These are phyloP conservation scores for Massariosphaeria phaeospora DNA, from an alignment of 495 filamentous ascomycete genomes.

Conservation along the genomic window DNA sequence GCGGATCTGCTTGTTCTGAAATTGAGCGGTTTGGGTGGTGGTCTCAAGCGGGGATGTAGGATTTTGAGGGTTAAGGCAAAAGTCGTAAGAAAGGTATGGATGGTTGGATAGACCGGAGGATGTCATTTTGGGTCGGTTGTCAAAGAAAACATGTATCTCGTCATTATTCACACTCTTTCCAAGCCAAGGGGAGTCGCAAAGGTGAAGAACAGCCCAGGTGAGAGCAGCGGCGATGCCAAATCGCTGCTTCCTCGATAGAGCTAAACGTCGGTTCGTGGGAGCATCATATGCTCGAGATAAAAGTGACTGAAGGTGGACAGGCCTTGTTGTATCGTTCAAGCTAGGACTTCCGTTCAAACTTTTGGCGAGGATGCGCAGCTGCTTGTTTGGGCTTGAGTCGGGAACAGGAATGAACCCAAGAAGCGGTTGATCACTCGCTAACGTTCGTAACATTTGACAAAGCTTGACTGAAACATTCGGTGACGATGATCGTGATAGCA, in stretches of 20 bases:
- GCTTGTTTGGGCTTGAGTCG: background rate
- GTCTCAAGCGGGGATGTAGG: background rate
- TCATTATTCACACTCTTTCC: background rate
- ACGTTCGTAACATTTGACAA: background rate
- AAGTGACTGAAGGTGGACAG: background rate
- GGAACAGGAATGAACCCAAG: background rate
- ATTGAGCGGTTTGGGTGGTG: background rate
- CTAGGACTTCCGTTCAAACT: background rate
- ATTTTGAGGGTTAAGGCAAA: background rate
- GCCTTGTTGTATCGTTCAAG: background rate
- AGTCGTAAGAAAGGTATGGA: slow-evolving; percentile 10
- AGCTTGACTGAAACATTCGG: background rate
- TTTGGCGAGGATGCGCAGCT: background rate
- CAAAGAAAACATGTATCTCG: slow-evolving; percentile 8
- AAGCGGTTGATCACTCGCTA: background rate
- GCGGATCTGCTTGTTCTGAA: slow-evolving; percentile 13
- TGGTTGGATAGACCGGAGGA: background rate
- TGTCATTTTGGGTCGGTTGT: background rate
- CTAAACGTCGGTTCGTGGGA: background rate
- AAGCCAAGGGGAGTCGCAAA: slow-evolving; percentile 18
- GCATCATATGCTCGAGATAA: background rate
- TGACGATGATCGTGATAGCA: background rate
- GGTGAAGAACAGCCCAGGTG: slow-evolving; percentile 16
- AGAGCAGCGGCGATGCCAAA: slow-evolving; percentile 15
- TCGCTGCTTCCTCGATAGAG: slow-evolving; percentile 4